phyloP scores from a whole-genome alignment of 2,329 filamentous ascomycete species.

The Cercospora citrullina region DNA sequence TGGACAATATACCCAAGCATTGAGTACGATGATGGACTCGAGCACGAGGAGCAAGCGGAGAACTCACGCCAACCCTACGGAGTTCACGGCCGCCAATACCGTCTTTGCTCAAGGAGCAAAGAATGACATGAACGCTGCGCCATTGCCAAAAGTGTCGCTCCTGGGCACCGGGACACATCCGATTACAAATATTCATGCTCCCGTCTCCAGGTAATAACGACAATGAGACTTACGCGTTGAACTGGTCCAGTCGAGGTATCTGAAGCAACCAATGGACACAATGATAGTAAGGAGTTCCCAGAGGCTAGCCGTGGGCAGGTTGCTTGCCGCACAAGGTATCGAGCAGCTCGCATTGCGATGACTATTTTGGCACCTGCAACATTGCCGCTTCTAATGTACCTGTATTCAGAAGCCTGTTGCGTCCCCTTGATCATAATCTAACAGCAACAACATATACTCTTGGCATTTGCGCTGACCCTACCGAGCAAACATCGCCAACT shows the following conservation, averaged over 20 bases:
- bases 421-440: background rate
- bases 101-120: background rate
- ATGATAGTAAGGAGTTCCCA: no score
- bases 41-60: background rate
- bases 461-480: background rate
- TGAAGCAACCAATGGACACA: background rate
- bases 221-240: background rate
- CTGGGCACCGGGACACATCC: background rate
- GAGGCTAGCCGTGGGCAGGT: no score
- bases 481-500: background rate
- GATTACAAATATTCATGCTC: background rate
- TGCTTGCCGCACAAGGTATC: no score
- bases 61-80: background rate
- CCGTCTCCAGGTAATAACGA: background rate
- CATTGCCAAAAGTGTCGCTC: background rate
- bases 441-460: background rate
- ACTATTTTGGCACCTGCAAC: background rate
- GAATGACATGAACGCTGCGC: background rate
- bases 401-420: background rate
- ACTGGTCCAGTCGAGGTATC: background rate
- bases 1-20: background rate
- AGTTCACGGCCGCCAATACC: background rate
- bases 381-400: background rate
- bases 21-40: background rate
- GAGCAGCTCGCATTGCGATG: no score